phyloP scores from a whole-genome alignment of 768 basidiomycete genomes.

The Leccinum rimulosum region DNA sequence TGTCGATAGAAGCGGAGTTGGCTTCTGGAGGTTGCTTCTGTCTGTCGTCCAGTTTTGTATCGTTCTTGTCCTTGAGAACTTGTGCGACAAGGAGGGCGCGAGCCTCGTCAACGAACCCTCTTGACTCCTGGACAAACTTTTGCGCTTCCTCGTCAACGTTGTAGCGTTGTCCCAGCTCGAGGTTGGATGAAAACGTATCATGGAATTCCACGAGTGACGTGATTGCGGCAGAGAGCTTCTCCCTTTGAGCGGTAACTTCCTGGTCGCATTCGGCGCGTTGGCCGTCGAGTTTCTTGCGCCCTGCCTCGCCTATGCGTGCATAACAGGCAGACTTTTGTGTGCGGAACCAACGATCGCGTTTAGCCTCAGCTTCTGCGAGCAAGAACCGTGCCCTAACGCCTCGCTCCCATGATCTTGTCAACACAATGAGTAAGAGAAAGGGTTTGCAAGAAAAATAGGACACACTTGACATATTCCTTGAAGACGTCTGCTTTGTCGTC shows the following conservation, averaged over 20 bases:
- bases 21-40: not conserved
- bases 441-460: not conserved
- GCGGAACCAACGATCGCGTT: slow-evolving; percentile 29
- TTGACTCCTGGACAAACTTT: slow-evolving; percentile 26
- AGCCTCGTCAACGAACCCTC: slow-evolving; percentile 22
- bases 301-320: slow-evolving; percentile 30
- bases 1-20: slow-evolving; percentile 1
- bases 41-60: slow-evolving; percentile 1
- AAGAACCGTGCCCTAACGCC: slow-evolving; percentile 26
- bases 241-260: slow-evolving; percentile 19
- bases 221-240: slow-evolving; percentile 27
- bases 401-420: slow-evolving; percentile 29
- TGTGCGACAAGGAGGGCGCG: slow-evolving; percentile 24
- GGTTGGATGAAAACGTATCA: slow-evolving; percentile 18
- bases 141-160: slow-evolving; percentile 19
- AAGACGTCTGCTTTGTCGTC: slow-evolving; percentile 26
- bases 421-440: not conserved
- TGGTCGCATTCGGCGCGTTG: slow-evolving; percentile 29
- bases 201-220: slow-evolving; percentile 23
- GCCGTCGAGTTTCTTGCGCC: slow-evolving; percentile 28
- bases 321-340: slow-evolving; percentile 31
- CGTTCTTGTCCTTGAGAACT: slow-evolving; percentile 16
- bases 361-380: slow-evolving; percentile 28
- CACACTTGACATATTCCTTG: slow-evolving; percentile 32
- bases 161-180: slow-evolving; percentile 31